phyloP scores from a whole-genome alignment of 495 filamentous ascomycete genomes.

The Emericellopsis terricola region DNA sequence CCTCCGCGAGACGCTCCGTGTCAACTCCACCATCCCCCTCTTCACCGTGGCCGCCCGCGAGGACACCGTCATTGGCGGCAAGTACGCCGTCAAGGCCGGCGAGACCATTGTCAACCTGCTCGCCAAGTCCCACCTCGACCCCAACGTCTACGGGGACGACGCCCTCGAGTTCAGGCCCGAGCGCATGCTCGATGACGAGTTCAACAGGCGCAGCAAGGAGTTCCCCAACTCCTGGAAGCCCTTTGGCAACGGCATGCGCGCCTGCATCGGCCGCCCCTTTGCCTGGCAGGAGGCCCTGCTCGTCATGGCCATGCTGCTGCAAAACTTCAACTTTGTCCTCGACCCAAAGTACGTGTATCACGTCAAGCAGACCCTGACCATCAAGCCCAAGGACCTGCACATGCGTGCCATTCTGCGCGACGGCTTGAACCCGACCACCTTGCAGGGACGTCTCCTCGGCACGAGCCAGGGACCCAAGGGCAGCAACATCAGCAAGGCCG shows the following conservation, averaged over 20 bases:
- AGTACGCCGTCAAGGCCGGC: constrained; percentile 39
- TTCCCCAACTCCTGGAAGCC: constrained; percentile 26
- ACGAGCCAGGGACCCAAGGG: constrained; percentile 19
- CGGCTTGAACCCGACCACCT: constrained; percentile 29
- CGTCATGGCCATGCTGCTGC: constrained; percentile 27
- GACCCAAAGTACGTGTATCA: constrained; percentile 37
- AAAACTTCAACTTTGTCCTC: constrained; percentile 34
- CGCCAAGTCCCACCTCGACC: constrained; percentile 18
- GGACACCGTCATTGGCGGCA: constrained; percentile 35
- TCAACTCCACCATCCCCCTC: constrained; percentile 40
- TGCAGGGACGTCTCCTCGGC: constrained; percentile 26
- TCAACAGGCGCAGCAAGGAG: constrained; percentile 28
- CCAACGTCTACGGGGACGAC: constrained; percentile 27
- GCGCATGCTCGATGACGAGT: constrained; percentile 36
- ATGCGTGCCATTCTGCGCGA: constrained; percentile 40
- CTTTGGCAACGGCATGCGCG: constrained; percentile 29
- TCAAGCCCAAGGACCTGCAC: constrained; percentile 48
- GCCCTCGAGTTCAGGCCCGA: constrained; percentile 33
- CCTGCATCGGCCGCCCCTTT: constrained; percentile 37
- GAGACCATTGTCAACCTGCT: constrained; percentile 32
- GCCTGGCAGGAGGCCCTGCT: constrained; percentile 38
- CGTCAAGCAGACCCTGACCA: constrained; percentile 41
- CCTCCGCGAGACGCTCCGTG: constrained; percentile 46
- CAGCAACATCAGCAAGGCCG: constrained; percentile 11
- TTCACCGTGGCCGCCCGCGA: constrained; percentile 25